Evolutionary conservation across 768 basidiomycete species (phyloP).

Genomic region (Leccinum boreale): DNA sequence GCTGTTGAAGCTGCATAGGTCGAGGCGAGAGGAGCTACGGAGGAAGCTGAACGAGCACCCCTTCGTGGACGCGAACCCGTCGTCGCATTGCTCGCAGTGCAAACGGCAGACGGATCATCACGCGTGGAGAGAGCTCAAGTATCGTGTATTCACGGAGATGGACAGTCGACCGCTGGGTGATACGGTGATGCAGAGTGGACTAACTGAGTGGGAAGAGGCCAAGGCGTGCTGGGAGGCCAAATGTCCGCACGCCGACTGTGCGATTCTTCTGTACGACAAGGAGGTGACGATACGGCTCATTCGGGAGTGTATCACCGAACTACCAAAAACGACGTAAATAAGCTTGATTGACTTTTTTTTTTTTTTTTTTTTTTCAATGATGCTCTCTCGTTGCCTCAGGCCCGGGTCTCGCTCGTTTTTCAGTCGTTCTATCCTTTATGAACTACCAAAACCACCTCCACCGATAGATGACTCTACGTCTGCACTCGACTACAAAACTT

Average conservation of each 20-base stretch:
- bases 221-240: conserved; percentile 57
- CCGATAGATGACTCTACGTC: conserved; percentile 92
- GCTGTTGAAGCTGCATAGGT: conserved; percentile 53
- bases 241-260: conserved; percentile 45
- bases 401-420: conserved; percentile 21
- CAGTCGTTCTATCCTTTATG: conserved; percentile 11
- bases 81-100: conserved; percentile 46
- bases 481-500: conserved; percentile 86
- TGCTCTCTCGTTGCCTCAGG: neutral
- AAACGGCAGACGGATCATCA: conserved; percentile 48
- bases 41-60: conserved; percentile 52
- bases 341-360: too few species aligned
- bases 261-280: conserved; percentile 54
- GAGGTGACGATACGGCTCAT: conserved; percentile 52
- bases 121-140: conserved; percentile 64
- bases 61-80: conserved; percentile 49
- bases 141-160: conserved; percentile 53
- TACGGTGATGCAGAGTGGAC: conserved; percentile 46
- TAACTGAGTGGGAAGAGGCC: conserved; percentile 57
- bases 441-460: conserved; percentile 68
- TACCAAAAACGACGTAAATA: conserved; percentile 37
- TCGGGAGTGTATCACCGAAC: conserved; percentile 48
- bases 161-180: conserved; percentile 59
- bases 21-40: conserved; percentile 47
- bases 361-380: too few species aligned